Conservation (phyloP, 192 early-diverging fungal genomes). For the Backusella australiensis region DNA sequence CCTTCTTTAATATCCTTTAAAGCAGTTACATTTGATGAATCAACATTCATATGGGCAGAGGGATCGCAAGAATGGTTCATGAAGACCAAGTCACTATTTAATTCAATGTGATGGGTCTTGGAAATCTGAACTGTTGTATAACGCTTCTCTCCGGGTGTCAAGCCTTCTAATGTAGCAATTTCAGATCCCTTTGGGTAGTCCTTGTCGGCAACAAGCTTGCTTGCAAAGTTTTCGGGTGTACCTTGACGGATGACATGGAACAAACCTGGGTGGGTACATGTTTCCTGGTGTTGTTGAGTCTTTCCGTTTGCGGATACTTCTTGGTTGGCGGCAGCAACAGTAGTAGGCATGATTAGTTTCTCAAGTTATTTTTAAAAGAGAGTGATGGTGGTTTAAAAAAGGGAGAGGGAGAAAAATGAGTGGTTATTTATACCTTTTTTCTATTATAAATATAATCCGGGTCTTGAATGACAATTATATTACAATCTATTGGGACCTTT, state of each 20-base stretch:
- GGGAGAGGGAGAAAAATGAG: not conserved
- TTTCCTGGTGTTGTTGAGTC: not conserved
- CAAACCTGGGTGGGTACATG: slow-evolving; percentile 39
- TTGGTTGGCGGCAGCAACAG: not conserved
- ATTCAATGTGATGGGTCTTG: slow-evolving; percentile 47
- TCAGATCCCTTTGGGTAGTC: slow-evolving; percentile 44
- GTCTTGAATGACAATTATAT: not conserved
- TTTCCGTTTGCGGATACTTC: not conserved
- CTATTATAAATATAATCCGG: not conserved
- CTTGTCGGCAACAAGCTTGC: slow-evolving; percentile 40
- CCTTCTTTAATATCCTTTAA: slow-evolving; percentile 45
- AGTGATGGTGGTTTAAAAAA: not conserved
- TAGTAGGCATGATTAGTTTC: not conserved
- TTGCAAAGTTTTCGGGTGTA: slow-evolving; percentile 43
- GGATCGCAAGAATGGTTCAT: slow-evolving; percentile 59
- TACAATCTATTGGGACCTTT: not conserved
- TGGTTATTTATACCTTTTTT: slow-evolving; percentile 6
- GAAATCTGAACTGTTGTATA: slow-evolving; percentile 55
- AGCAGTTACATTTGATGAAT: slow-evolving; percentile 41
- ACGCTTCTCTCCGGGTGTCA: slow-evolving; percentile 48
- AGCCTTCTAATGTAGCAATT: slow-evolving; percentile 43
- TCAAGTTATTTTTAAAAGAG: not conserved
- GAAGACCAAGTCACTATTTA: slow-evolving; percentile 54
- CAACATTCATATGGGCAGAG: slow-evolving; percentile 43
- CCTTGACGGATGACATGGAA: slow-evolving; percentile 40